Evolutionary conservation across 2,329 filamentous ascomycete species (phyloP).

Genomic region (Parascedosporium putredinis): DNA sequence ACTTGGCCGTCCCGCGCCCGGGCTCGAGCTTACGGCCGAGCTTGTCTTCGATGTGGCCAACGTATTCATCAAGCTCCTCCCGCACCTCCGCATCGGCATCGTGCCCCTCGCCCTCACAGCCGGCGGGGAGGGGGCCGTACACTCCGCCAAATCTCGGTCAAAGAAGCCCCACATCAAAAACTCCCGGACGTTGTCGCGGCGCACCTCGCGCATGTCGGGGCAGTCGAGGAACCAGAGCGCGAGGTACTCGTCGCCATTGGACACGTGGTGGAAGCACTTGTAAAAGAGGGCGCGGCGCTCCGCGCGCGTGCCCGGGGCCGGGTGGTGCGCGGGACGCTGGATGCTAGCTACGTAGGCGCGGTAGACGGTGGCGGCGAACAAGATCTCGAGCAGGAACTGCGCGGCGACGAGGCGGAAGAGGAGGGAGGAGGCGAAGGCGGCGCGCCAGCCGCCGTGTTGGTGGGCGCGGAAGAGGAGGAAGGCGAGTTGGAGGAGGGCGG

Average conservation of each 20-base stretch:
- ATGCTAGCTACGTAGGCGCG: constrained; percentile 30
- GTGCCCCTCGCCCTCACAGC: no score
- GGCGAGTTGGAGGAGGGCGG: constrained; percentile 27
- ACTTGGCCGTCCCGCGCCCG: constrained; percentile 45
- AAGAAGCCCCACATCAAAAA: constrained; percentile 61
- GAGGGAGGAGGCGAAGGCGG: constrained; percentile 10
- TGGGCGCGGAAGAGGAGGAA: constrained; percentile 18
- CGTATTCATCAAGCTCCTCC: constrained; percentile 32
- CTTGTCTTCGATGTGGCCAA: constrained; percentile 41
- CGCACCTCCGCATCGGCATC: constrained; percentile 19
- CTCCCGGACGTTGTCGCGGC: constrained; percentile 56
- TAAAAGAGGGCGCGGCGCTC: constrained; percentile 46
- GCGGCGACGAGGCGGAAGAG: constrained; percentile 15
- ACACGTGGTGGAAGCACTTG: constrained; percentile 42
- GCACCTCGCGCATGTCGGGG: constrained; percentile 44
- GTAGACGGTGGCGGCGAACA: constrained; percentile 33
- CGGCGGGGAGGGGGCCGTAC: no score
- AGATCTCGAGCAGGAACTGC: constrained; percentile 27
- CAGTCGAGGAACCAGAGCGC: constrained; percentile 58
- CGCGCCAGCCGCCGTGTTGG: constrained; percentile 12
- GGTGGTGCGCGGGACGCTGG: constrained; percentile 27
- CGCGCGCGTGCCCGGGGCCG: constrained; percentile 28
- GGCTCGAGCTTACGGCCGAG: constrained; percentile 38
- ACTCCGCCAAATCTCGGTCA: constrained; percentile 24
- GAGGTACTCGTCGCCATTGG: constrained; percentile 46